Conservation (phyloP, 2,329 filamentous ascomycete genomes). For the Teratosphaeria zuluensis region DNA sequence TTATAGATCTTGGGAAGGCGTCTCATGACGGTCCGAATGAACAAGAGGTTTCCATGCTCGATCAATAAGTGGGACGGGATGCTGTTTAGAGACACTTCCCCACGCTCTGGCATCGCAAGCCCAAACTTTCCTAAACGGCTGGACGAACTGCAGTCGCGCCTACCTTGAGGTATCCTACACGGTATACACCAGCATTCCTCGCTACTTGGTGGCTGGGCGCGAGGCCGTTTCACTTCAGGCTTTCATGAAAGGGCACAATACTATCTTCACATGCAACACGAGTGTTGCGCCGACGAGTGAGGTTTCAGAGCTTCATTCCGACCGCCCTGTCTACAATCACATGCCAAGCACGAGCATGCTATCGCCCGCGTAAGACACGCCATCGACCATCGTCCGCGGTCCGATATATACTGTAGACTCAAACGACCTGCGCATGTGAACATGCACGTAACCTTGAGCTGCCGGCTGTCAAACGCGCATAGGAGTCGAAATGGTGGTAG, state of each 20-base stretch:
- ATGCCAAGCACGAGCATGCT: not conserved
- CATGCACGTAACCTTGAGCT: not conserved
- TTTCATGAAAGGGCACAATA: not conserved
- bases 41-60: not conserved
- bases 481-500: slow-evolving; percentile 2
- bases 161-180: not conserved
- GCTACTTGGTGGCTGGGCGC: not conserved
- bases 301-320: not conserved
- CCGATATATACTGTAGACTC: not conserved
- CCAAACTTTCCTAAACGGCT: not conserved
- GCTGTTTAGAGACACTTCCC: not conserved
- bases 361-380: not conserved
- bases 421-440: not conserved
- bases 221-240: no score
- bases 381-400: not conserved
- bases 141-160: not conserved
- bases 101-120: not conserved
- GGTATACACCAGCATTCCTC: not conserved
- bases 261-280: not conserved
- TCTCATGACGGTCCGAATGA: not conserved
- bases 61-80: not conserved
- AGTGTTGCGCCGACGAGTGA: not conserved
- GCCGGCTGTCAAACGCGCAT: not conserved
- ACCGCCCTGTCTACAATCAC: not conserved
- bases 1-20: no score